phyloP scores from a whole-genome alignment of 768 basidiomycete genomes.

The Trametes elegans region DNA sequence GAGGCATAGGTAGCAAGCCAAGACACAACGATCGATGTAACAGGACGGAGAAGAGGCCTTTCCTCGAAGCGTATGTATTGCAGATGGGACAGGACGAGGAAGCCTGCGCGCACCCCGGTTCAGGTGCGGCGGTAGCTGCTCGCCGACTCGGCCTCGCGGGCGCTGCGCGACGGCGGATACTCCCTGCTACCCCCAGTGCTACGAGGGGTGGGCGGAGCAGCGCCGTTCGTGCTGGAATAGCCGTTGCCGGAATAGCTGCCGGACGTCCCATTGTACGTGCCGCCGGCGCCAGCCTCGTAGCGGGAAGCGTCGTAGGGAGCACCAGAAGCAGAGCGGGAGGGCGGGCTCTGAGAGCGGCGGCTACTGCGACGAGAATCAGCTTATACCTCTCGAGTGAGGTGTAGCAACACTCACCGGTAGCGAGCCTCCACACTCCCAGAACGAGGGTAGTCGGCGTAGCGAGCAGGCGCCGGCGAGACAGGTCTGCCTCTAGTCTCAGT shows the following conservation, averaged over 20 bases:
- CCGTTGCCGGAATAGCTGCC: conserved; percentile 45
- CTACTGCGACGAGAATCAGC: conserved; percentile 32
- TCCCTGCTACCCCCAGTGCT: conserved; percentile 36
- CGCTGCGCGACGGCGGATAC: conserved; percentile 33
- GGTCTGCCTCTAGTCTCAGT: conserved; percentile 48
- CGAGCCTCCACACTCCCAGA: conserved; percentile 36
- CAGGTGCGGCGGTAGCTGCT: conserved; percentile 28
- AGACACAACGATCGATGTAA: not conserved
- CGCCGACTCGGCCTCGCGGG: conserved; percentile 35
- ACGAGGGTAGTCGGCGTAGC: conserved; percentile 42
- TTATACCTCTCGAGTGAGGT: not conserved
- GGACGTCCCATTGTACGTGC: conserved; percentile 28
- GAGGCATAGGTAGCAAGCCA: not conserved
- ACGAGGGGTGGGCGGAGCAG: conserved; percentile 33
- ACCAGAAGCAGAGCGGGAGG: conserved; percentile 43
- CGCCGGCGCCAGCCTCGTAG: conserved; percentile 37
- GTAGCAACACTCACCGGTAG: conserved; percentile 34
- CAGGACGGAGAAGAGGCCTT: not conserved
- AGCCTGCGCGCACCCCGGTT: not conserved
- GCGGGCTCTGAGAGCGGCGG: conserved; percentile 73
- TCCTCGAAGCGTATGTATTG: not conserved
- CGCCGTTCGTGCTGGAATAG: conserved; percentile 36
- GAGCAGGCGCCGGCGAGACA: conserved; percentile 42
- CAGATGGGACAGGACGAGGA: not conserved
- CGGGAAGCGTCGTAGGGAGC: conserved; percentile 47